Evolutionary conservation across 1,284 basidiomycete genomes (phyloP).

Genomic region (Microbotryomycetes sp.): DNA sequence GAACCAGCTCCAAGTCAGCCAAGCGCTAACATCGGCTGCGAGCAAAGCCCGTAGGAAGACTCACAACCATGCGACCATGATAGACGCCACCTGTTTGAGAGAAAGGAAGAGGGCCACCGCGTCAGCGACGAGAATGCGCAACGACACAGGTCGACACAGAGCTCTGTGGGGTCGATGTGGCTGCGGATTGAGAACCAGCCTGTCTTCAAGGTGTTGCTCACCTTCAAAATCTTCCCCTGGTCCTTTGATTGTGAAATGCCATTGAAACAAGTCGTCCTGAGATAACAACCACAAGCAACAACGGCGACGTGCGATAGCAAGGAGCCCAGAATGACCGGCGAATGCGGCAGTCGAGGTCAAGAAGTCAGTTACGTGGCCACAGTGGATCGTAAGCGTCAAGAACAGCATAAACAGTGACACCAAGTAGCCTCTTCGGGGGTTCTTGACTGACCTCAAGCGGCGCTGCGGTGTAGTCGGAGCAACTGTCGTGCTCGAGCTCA

Average conservation of each 20-base stretch:
- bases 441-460: constrained; percentile 69
- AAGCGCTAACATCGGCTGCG: neutral
- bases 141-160: neutral
- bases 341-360: too few species aligned
- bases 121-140: neutral
- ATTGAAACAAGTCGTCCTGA: constrained; percentile 55
- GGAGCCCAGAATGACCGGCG: too few species aligned
- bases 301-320: too few species aligned
- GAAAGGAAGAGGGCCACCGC: neutral
- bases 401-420: too few species aligned
- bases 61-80: constrained; percentile 36
- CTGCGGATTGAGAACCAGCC: neutral
- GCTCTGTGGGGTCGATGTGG: neutral
- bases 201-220: constrained; percentile 48
- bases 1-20: neutral
- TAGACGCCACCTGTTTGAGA: constrained; percentile 27
- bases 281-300: too few species aligned
- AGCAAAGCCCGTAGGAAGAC: constrained; percentile 31
- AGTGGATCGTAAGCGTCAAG: too few species aligned
- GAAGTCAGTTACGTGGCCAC: too few species aligned
- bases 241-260: constrained; percentile 94
- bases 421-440: too few species aligned
- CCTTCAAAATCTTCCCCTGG: constrained; percentile 87
- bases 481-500: constrained; percentile 74
- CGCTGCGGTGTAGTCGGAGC: constrained; percentile 72